phyloP scores from a whole-genome alignment of 257 asterid genomes.

The Knoxia roxburghii region DNA sequence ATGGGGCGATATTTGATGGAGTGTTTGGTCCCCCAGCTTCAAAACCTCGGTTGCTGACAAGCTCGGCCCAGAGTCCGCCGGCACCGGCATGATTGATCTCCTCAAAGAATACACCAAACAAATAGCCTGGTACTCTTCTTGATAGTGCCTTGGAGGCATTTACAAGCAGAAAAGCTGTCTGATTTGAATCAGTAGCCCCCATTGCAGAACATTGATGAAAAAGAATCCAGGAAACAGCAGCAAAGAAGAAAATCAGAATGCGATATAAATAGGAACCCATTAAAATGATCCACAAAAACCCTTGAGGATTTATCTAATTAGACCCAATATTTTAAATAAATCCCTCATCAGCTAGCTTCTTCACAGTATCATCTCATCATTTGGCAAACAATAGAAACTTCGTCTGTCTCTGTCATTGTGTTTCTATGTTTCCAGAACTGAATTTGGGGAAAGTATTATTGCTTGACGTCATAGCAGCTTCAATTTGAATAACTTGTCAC shows the following conservation, averaged over 20 bases:
- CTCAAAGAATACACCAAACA: conserved; percentile 91
- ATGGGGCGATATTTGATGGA: conserved; percentile 96
- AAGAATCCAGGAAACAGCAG: conserved; percentile 34
- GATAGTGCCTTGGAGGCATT: conserved; percentile 59
- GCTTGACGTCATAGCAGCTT: no score
- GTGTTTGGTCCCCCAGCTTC: conserved; percentile 90
- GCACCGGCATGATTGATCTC: conserved; percentile 99
- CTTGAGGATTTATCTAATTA: no score
- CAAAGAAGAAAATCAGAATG: conserved; percentile 34
- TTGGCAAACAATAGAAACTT: no score
- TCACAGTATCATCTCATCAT: no score
- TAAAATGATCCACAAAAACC: no score
- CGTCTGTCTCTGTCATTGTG: no score
- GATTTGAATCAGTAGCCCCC: conserved; percentile 41
- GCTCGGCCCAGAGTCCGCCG: conserved; percentile 99
- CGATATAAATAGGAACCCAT: conserved; percentile 48
- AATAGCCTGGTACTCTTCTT: conserved; percentile 50
- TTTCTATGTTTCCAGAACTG: no score
- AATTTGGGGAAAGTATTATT: no score
- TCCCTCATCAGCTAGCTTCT: no score
- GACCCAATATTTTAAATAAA: no score
- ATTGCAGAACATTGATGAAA: conserved; percentile 44
- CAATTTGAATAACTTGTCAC: no score
- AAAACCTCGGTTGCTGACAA: conserved; percentile 93
- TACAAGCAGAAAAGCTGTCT: conserved; percentile 45